Evolutionary conservation across 140 eudicot species (phyloP).

Genomic region (Flaveria floridana): DNA sequence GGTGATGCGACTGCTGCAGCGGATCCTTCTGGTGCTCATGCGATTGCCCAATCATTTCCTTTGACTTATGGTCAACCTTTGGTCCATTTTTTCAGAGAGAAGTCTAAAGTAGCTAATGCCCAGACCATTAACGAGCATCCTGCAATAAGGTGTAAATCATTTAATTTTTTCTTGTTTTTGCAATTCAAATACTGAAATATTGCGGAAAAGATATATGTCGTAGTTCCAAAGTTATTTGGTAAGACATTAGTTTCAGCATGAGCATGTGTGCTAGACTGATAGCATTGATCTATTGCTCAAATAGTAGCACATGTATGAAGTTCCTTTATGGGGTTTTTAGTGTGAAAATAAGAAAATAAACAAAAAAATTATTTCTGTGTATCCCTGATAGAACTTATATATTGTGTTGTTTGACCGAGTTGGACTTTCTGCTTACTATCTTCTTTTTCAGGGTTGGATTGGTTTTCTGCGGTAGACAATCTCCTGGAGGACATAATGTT

Average conservation of each 20-base stretch:
- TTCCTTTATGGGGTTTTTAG: not conserved
- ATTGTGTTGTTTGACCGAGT: not conserved
- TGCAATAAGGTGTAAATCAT: constrained; percentile 56
- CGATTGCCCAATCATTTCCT: constrained; percentile 78
- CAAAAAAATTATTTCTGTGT: not conserved
- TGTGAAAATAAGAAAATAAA: not conserved
- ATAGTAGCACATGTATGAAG: not conserved
- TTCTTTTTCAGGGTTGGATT: constrained; percentile 75
- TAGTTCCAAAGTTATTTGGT: not conserved
- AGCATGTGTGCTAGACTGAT: constrained; percentile 10
- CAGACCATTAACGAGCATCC: constrained; percentile 88
- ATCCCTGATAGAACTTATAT: not conserved
- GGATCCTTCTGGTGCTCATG: constrained; percentile 69
- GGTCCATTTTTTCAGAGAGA: constrained; percentile 90
- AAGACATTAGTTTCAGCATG: not conserved
- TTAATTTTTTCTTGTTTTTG: not conserved
- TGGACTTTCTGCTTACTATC: not conserved
- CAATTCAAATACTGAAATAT: not conserved
- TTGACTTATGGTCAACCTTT: constrained; percentile 89
- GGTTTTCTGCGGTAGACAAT: constrained; percentile 95
- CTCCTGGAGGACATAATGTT: constrained; percentile 99
- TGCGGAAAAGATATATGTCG: not conserved
- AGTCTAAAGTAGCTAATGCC: constrained; percentile 72
- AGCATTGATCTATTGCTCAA: constrained; percentile 4
- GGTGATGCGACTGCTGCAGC: constrained; percentile 90